These are phyloP conservation scores for Eucalyptus caleyi DNA, from an alignment of 345 rosid species.

Conservation along the genomic window DNA sequence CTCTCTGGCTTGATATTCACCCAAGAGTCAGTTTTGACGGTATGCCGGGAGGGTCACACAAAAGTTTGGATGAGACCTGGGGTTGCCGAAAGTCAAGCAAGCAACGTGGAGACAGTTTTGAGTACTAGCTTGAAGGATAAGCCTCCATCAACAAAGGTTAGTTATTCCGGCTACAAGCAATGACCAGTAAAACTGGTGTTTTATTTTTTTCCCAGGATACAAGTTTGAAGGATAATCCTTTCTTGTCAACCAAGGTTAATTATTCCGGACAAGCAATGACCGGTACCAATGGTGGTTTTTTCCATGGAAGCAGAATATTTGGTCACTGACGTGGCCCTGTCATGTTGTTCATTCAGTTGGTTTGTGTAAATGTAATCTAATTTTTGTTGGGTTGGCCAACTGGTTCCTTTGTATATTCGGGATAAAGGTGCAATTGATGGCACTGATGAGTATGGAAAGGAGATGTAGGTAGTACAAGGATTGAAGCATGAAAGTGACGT, in stretches of 20 bases:
- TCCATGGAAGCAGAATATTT: background rate
- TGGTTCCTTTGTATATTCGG: constrained; percentile 20
- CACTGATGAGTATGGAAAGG: background rate
- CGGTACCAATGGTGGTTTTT: background rate
- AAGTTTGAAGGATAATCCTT: background rate
- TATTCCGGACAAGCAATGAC: background rate
- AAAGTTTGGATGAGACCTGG: constrained; percentile 95
- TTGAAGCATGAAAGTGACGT: background rate
- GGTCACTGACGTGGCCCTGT: background rate
- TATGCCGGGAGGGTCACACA: constrained; percentile 90
- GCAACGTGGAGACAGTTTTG: constrained; percentile 38
- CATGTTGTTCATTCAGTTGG: constrained; percentile 6
- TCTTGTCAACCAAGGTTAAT: background rate
- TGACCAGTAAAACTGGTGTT: background rate
- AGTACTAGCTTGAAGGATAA: constrained; percentile 66
- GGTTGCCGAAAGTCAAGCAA: constrained; percentile 40
- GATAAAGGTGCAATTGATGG: background rate
- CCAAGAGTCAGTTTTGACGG: constrained; percentile 77
- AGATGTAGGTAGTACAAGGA: background rate
- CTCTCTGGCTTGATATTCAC: constrained; percentile 90
- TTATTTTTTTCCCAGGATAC: background rate
- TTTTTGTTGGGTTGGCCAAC: constrained; percentile 17
- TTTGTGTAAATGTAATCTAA: constrained; percentile 7
- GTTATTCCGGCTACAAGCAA: constrained; percentile 56
- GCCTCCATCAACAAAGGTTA: constrained; percentile 40